phyloP scores from a whole-genome alignment of 345 rosid species.

The Gossypium sturtianum region DNA sequence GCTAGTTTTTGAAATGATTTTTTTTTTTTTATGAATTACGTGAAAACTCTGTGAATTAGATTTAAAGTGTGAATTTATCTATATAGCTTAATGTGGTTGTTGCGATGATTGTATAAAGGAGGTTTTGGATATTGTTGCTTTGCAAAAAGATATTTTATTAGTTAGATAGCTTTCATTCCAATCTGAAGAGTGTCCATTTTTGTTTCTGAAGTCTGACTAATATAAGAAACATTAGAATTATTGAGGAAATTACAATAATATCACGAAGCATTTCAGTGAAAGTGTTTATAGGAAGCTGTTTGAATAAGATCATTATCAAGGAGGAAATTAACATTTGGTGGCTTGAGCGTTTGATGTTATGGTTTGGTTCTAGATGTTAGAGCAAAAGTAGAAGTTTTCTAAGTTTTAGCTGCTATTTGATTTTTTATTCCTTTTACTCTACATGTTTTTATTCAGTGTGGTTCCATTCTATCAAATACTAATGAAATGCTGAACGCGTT shows the following conservation, averaged over 20 bases:
- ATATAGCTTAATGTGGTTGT: background rate
- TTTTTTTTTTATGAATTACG: background rate
- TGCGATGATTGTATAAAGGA: background rate
- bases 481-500: slow-evolving; percentile 4
- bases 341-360: background rate
- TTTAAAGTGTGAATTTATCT: background rate
- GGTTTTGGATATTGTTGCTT: background rate
- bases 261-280: background rate
- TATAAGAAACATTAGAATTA: background rate
- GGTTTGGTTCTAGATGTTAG: background rate
- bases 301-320: background rate
- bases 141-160: background rate
- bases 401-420: background rate
- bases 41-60: background rate
- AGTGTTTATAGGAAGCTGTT: background rate
- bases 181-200: background rate
- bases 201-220: background rate
- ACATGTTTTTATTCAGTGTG: background rate
- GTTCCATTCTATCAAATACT: background rate
- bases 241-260: background rate
- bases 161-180: background rate
- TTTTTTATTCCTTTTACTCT: background rate
- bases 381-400: background rate
- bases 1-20: too few relatives aligned
- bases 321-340: background rate